Base-by-base conservation (phyloP, 1,139 yeast species). In the Blastobotrys apis region DNA sequence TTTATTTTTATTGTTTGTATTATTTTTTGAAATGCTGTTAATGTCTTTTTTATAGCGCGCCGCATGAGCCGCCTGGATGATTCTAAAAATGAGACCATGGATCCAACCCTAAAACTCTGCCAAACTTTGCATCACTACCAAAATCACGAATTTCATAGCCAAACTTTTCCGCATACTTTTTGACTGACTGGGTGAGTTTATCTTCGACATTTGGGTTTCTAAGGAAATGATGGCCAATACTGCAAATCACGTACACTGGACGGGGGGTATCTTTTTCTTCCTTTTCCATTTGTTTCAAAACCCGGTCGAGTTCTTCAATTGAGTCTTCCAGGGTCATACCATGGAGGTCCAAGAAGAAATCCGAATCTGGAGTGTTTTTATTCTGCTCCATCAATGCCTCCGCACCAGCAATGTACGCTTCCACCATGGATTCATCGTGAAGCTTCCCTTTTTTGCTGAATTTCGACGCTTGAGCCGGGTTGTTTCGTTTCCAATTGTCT, bases 261-360 rank as follows among this genome's bases (percentile, higher is more conserved):
- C 66, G 59, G 2, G 59, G 55, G 16, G 47, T 43, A 16, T 48
- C 54, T 16, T 49, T 43, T 6, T 44, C 50, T 15, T 53, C 53
- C n/a, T 27, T 9, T 43, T 54, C 66, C 1, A 64, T 52, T 8
- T 53, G 57, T 10, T 49, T 44, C 29, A 69, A 41, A 3, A 53
- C 53, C 2, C 49, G 49, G 13, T 50, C 52, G 21, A 69, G 49
- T 31, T 58, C 55, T 8, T 62, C 67, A 5, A 64, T 54, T 2
- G 69, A 67, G 16, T 66, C 69, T 12, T 61, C 63, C 20, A 67
- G 57, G 34, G 66, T 65, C 41, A 64, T 47, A 0, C 72, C 73
- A 46, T 67, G 72, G 47, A 69, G 55, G 44, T 69, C 74, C 33
- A 64, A 54, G 59, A 63, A 69, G 1, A 60, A 44, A 41, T 63